Conservation (phyloP, 164 flowering plant species). For the Vitis amurensis region DNA sequence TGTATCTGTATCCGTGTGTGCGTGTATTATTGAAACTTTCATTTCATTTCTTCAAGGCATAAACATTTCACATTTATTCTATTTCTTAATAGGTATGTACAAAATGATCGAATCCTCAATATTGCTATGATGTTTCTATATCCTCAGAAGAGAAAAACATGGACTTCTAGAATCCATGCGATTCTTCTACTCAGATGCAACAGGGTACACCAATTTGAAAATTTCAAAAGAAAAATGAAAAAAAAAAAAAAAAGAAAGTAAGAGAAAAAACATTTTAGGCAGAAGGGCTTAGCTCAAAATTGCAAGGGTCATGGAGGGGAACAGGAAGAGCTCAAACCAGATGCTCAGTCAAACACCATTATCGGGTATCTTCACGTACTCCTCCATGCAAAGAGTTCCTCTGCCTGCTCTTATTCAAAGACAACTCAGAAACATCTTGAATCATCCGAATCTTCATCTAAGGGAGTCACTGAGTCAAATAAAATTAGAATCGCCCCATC, state of each 20-base stretch:
- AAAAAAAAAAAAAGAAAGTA: no score
- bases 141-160: not conserved
- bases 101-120: slow-evolving; percentile 2
- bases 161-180: no score
- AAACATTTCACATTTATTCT: not conserved
- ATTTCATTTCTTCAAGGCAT: not conserved
- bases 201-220: not conserved
- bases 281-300: not conserved
- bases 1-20: no score
- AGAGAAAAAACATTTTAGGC: not conserved
- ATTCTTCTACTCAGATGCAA: not conserved
- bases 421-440: not conserved
- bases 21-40: not conserved
- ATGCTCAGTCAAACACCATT: not conserved
- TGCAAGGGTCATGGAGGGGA: not conserved
- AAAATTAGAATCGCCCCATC: not conserved
- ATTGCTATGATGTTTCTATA: not conserved
- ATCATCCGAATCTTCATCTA: not conserved
- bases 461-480: not conserved
- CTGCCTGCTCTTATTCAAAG: not conserved
- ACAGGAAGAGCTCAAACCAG: not conserved
- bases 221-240: no score
- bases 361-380: no score
- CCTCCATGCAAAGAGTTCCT: not conserved
- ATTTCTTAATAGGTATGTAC: not conserved